Base-by-base conservation (phyloP, 169 alveolate genomes). In the Fabrea salina region DNA sequence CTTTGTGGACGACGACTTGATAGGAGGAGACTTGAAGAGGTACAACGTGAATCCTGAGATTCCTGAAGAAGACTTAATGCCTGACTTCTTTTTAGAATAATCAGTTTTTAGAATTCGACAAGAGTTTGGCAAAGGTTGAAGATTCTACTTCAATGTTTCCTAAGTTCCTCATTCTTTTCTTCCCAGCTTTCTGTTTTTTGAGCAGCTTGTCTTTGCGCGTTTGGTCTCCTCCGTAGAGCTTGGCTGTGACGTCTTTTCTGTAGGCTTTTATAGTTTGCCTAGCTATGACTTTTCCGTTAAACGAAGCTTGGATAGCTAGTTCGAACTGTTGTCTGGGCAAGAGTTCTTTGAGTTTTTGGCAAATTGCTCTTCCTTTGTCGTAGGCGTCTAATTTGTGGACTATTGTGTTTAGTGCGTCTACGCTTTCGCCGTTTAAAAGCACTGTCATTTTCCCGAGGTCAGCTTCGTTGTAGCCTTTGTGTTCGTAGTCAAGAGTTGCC, bases 221-320 rank as follows among this genome's bases (percentile, higher is more conserved):
- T n/a, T 89, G 89, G 86, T 97, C 99, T 2, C 99, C 98, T 16
- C 99, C 98, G 83, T 96, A 95, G 77, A 97, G 92, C 78, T 94
- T 93, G 22, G 97, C 98, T 19, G 94, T 86, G 37, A 97, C 98
- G 88, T 97, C 95, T 84, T 97, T 97, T 79, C 96, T 89, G 35
- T 89, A 57, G 16, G 97, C 97, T 50, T 91, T 86, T 3, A 97
- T 92, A 58, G 84, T 86, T 72, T 89, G 94, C 19, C 97, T 89
- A 7, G 97, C 98, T 27, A 95, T 87, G 16, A 96, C 92, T 43
- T 92, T 92, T n/a, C 94, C 89, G 6, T 96, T 97, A 6, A 95
- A 75, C 40, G 92, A 91, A 19, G 97, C 98, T 66, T 96, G 97
- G 33, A 96, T 91, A 35, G 95, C 92, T 8, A 96, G 92, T 57